Evolutionary conservation across 345 rosid genomes (phyloP), one percentile per base, ranked within the genome.

Genomic region (Linum trigynum): DNA sequence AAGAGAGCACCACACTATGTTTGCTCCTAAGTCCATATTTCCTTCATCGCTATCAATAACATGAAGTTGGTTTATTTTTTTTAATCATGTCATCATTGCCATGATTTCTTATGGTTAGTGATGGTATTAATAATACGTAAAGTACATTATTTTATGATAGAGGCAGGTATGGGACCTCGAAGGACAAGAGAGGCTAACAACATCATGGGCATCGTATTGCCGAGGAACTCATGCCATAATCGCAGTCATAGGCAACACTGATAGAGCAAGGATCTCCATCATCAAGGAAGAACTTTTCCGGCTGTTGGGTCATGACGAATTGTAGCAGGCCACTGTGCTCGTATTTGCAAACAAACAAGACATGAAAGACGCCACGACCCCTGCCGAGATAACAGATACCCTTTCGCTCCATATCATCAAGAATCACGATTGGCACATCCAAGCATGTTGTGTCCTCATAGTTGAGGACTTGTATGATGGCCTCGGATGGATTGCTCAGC

Each of bases 351-450:
- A 90, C 83, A 88, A 90, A 72, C 99, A 90, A 57, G 99, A 92
- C 66, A 72, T 92, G 38, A 86, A 88, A 72, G 99, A 88, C 65
- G 97, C 96, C 14, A 90, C 88, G 99, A 80, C 89, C 66, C 96
- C 96, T 1, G 88, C 95, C 17, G 95, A 90, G 74, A 88, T 88
- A 61, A 85, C 97, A 0, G 92, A 90, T 65, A 85, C 90, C 16
- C 92, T 90, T 38, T 86, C 91, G 17, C 99, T 92, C 65, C 98
- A 88, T 67, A 83, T 85, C 78, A 92, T 92, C 73, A 90, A 86
- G 83, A 92, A 80, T 70, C 96, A 92, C 66, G 96, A 92, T 65
- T 94, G 99, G 99, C 97, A 94, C 75, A 90, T 92, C 61, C 96
- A 90, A 84, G 86, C 97, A 66, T 88, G 96, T 45, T 83, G 90